Percentiles rank a stretch among this genome's conserved stretches.
Evolutionary conservation across 2,329 filamentous ascomycete species (phyloP).

Genomic region (Phaeomoniella chlamydospora): DNA sequence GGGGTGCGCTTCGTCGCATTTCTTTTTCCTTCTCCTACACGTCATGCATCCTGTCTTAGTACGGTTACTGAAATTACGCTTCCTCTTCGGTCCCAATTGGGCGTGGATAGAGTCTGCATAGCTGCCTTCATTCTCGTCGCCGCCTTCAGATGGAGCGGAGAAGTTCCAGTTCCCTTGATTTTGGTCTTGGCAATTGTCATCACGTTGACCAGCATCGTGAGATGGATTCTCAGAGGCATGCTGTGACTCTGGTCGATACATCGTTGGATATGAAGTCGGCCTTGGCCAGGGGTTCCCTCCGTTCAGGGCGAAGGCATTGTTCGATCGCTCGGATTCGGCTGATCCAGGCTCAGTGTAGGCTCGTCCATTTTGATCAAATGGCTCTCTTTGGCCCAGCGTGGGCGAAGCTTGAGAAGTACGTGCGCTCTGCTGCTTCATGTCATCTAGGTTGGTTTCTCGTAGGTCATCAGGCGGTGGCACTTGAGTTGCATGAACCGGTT

Average conservation of each 20-base stretch:
- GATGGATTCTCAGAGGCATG: not conserved
- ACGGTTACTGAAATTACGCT: constrained; percentile 66
- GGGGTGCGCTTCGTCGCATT: constrained; percentile 89
- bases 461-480: not conserved
- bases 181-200: constrained; percentile 18
- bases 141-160: constrained; percentile 1
- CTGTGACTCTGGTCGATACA: not conserved
- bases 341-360: not conserved
- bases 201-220: not conserved
- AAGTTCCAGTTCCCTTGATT: constrained; percentile 7
- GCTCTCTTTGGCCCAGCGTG: not conserved
- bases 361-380: not conserved
- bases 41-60: constrained; percentile 95
- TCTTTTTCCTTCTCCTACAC: constrained; percentile 86
- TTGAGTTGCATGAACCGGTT: not conserved
- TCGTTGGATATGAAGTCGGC: not conserved
- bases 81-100: constrained; percentile 27
- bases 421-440: not conserved
- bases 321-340: not conserved
- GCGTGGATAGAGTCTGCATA: constrained; percentile 12
- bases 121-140: constrained; percentile 6
- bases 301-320: not conserved
- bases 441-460: not conserved
- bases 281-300: not conserved
- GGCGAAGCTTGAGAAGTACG: not conserved